phyloP scores from a whole-genome alignment of 2,329 filamentous ascomycete genomes.

The Aureobasidium sp. region DNA sequence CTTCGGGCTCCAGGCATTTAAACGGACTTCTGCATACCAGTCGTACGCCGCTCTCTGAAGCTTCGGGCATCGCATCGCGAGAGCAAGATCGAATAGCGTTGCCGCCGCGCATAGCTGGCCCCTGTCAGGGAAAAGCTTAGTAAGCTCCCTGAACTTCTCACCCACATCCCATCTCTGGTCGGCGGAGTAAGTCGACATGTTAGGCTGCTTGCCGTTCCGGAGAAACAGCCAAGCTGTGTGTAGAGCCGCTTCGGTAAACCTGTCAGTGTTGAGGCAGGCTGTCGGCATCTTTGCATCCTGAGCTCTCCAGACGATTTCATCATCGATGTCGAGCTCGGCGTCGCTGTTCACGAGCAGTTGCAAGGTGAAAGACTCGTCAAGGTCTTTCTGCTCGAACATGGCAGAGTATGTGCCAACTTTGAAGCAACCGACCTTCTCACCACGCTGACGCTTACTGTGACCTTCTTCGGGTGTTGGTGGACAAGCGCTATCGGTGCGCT shows the following conservation, averaged over 20 bases:
- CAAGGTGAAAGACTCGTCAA: neutral
- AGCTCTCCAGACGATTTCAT: neutral
- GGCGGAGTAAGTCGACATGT: neutral
- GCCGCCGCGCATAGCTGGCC: neutral
- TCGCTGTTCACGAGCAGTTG: neutral
- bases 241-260: neutral
- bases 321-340: neutral
- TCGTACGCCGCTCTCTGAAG: neutral
- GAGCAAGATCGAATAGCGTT: neutral
- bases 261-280: neutral
- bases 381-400: neutral
- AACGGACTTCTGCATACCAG: neutral
- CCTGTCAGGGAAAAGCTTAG: neutral
- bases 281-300: neutral
- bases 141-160: neutral
- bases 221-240: conserved; percentile 2
- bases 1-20: neutral
- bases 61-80: neutral
- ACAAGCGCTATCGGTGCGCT: neutral
- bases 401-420: neutral
- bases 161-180: neutral
- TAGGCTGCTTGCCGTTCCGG: neutral
- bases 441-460: neutral
- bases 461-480: neutral
- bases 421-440: neutral